Percentiles rank a stretch among this genome's conserved stretches.
Conservation (phyloP, 176 grass and related monocot species). For the Puya raimondii region DNA sequence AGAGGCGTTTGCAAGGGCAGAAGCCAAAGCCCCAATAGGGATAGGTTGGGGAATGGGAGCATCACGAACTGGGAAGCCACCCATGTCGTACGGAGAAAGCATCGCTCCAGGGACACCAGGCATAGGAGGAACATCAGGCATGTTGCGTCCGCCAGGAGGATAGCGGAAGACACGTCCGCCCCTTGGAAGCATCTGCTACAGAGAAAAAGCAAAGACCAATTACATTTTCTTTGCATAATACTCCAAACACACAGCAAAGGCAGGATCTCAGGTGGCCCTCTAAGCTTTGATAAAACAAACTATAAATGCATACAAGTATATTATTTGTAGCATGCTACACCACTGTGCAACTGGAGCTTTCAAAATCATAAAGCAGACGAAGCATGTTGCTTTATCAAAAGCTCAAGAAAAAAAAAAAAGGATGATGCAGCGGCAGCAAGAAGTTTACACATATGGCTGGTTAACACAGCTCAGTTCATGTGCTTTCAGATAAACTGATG, state of each 20-base stretch:
- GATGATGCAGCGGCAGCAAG: not conserved
- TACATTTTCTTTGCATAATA: slow-evolving; percentile 1
- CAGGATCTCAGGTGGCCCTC: not conserved
- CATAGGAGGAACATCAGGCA: slow-evolving; percentile 31
- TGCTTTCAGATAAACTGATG: not conserved
- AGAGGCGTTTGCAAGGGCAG: slow-evolving; percentile 69
- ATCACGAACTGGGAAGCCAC: slow-evolving; percentile 47
- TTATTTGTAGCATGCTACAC: not conserved
- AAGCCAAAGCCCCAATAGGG: slow-evolving; percentile 59
- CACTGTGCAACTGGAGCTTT: not conserved
- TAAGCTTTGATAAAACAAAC: not conserved
- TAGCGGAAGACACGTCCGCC: slow-evolving; percentile 44
- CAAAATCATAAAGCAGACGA: not conserved
- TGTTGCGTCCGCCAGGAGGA: slow-evolving; percentile 43
- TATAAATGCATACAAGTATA: not conserved
- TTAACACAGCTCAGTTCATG: not conserved
- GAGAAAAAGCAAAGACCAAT: not conserved
- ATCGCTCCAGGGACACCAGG: slow-evolving; percentile 39
- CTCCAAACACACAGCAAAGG: not conserved
- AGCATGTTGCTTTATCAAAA: not conserved
- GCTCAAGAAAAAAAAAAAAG: not conserved
- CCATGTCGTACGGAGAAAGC: slow-evolving; percentile 53
- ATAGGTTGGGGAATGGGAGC: slow-evolving; percentile 34
- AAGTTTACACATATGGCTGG: too few species aligned
- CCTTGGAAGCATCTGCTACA: slow-evolving; percentile 52